Conservation (phyloP, 2,329 filamentous ascomycete genomes). For the Exserohilum turcica region DNA sequence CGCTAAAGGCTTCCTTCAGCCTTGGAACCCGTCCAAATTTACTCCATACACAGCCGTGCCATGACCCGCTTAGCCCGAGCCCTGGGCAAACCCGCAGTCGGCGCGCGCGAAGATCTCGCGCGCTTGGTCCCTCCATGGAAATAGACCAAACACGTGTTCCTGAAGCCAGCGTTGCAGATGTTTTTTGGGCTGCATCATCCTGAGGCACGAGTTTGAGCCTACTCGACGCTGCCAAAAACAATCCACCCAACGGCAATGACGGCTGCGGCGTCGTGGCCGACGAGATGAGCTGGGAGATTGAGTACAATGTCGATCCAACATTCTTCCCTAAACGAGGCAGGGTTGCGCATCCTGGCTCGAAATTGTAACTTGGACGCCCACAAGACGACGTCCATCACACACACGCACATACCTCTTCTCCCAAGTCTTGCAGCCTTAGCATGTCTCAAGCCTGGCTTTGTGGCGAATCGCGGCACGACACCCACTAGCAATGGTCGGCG, state of each 20-base stretch:
- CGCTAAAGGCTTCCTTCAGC: conserved; percentile 11
- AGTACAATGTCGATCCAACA: background rate
- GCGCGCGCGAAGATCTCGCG: conserved; percentile 11
- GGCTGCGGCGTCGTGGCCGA: background rate
- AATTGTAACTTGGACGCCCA: background rate
- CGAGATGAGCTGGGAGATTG: conserved; percentile 4
- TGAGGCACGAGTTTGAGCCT: conserved; percentile 10
- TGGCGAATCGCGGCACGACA: conserved; percentile 46
- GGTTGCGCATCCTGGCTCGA: conserved; percentile 12
- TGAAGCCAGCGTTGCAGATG: conserved; percentile 12
- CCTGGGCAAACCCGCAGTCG: background rate
- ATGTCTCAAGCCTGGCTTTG: conserved; percentile 45
- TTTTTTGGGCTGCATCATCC: conserved; percentile 1
- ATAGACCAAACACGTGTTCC: conserved; percentile 18
- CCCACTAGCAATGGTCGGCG: conserved; percentile 40
- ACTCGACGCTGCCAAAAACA: background rate
- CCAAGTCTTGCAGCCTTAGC: conserved; percentile 7
- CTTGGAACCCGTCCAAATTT: conserved; percentile 26
- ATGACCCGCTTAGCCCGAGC: conserved; percentile 3
- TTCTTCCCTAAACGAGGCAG: background rate
- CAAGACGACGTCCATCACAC: background rate
- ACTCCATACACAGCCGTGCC: conserved; percentile 17
- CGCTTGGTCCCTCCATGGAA: conserved; percentile 18
- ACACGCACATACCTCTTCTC: background rate
- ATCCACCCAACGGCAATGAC: conserved; percentile 9